Percentiles rank a stretch among this genome's conserved stretches.
Conservation (phyloP, 2,329 filamentous ascomycete genomes). For the Byssothecium circinans region DNA sequence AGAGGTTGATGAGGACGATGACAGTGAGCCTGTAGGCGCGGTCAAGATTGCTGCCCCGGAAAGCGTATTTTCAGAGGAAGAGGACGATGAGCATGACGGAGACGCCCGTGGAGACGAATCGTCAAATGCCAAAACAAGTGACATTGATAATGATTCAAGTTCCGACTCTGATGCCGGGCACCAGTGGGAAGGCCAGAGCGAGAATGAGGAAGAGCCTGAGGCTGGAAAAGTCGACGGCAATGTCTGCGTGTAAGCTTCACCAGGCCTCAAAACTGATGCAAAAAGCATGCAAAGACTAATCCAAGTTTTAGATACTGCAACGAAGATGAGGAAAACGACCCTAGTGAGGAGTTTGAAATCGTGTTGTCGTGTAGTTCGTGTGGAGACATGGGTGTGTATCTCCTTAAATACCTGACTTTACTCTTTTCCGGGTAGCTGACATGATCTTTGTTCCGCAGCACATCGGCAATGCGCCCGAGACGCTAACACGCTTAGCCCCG, state of each 20-base stretch:
- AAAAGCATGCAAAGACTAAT: slow-evolving; percentile 14
- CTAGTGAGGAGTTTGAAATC: slow-evolving; percentile 76
- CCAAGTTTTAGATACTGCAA: slow-evolving; percentile 69
- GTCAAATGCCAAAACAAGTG: slow-evolving; percentile 43
- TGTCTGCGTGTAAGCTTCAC: slow-evolving; percentile 63
- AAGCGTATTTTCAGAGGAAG: slow-evolving; percentile 41
- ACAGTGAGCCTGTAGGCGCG: slow-evolving; percentile 48
- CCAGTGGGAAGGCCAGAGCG: slow-evolving; percentile 57
- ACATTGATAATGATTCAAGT: slow-evolving; percentile 43
- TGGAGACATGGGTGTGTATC: slow-evolving; percentile 75
- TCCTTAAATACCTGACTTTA: slow-evolving; percentile 22
- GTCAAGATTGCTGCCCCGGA: slow-evolving; percentile 44
- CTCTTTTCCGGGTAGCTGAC: slow-evolving; percentile 46
- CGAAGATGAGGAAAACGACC: slow-evolving; percentile 79
- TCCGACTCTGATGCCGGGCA: slow-evolving; percentile 60
- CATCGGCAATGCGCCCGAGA: slow-evolving; percentile 87
- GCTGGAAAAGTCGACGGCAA: slow-evolving; percentile 56
- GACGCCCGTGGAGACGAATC: slow-evolving; percentile 43
- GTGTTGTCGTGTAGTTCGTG: slow-evolving; percentile 77
- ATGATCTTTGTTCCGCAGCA: slow-evolving; percentile 63
- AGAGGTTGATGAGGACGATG: slow-evolving; percentile 57
- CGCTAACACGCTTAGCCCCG: slow-evolving; percentile 62
- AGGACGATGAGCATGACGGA: slow-evolving; percentile 43
- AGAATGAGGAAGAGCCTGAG: slow-evolving; percentile 60
- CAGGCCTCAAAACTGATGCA: slow-evolving; percentile 8